Percentiles rank a stretch among this genome's conserved stretches.
phyloP scores from a whole-genome alignment of 2,329 filamentous ascomycete genomes.

The Chaetomiaceae sp. region DNA sequence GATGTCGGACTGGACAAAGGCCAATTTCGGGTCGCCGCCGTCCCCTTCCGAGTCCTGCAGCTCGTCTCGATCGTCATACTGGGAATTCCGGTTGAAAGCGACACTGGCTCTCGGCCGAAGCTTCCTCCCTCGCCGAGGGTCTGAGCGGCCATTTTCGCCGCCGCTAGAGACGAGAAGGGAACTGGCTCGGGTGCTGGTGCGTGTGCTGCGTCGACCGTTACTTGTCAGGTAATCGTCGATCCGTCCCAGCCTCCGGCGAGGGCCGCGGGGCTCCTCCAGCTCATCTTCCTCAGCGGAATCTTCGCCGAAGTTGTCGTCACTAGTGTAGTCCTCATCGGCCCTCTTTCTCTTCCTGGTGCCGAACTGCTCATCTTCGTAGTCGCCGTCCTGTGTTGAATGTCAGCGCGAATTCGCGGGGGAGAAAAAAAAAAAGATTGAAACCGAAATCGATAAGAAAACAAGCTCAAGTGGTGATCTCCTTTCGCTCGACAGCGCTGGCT shows the following conservation, averaged over 20 bases:
- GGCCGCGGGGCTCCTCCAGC: neutral
- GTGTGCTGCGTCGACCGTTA: conserved; percentile 14
- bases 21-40: conserved; percentile 23
- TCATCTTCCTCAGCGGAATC: conserved; percentile 12
- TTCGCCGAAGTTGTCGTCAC: conserved; percentile 4
- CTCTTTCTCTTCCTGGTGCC: conserved; percentile 20
- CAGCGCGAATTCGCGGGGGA: neutral
- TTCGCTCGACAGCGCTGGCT: too few relatives aligned
- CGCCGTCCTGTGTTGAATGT: conserved; percentile 6
- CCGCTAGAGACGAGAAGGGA: conserved; percentile 19
- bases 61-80: conserved; percentile 28
- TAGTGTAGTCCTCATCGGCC: conserved; percentile 16
- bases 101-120: conserved; percentile 14
- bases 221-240: conserved; percentile 7
- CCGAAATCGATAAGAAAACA: too few relatives aligned
- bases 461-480: too few relatives aligned
- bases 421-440: too few relatives aligned
- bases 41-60: conserved; percentile 28
- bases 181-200: conserved; percentile 16
- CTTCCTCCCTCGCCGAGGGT: neutral
- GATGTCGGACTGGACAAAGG: conserved; percentile 28
- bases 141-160: conserved; percentile 4
- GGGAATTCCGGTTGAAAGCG: neutral
- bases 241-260: conserved; percentile 5
- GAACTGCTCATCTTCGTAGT: conserved; percentile 7